These are phyloP conservation scores for Hanseniaspora guilliermondii DNA, from an alignment of 805 yeast species.

Conservation along the genomic window DNA sequence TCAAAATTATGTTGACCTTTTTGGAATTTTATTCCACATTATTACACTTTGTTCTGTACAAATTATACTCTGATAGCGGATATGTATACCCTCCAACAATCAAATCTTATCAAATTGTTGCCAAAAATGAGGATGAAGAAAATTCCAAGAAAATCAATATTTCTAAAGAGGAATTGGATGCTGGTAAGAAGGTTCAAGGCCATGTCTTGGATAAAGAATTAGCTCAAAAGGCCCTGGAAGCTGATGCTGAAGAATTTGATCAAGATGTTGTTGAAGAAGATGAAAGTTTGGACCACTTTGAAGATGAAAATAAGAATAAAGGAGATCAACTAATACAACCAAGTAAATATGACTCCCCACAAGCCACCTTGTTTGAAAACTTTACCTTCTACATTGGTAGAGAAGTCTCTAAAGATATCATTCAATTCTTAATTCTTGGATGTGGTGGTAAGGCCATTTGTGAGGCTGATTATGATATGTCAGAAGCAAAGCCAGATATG, in stretches of 20 bases:
- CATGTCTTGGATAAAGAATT: slow-evolving; percentile 39
- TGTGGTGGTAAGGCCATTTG: slow-evolving; percentile 78
- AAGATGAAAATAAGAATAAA: slow-evolving; percentile 45
- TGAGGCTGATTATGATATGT: slow-evolving; percentile 76
- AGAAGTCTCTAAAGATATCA: slow-evolving; percentile 84
- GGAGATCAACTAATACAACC: slow-evolving; percentile 71
- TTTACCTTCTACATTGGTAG: slow-evolving; percentile 83
- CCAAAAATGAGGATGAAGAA: slow-evolving; percentile 23
- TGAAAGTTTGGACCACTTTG: slow-evolving; percentile 57
- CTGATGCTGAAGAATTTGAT: slow-evolving; percentile 27
- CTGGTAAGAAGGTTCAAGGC: slow-evolving; percentile 27
- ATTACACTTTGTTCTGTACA: slow-evolving; percentile 73
- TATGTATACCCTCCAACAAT: slow-evolving; percentile 85
- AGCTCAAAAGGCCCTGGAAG: slow-evolving; percentile 33
- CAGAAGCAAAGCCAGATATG: slow-evolving; percentile 40
- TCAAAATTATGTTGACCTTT: slow-evolving; percentile 92
- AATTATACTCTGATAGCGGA: slow-evolving; percentile 72
- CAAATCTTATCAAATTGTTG: slow-evolving; percentile 65
- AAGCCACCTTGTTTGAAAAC: slow-evolving; percentile 54
- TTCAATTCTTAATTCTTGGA: slow-evolving; percentile 76
- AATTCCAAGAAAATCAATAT: slow-evolving; percentile 15
- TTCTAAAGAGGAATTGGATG: slow-evolving; percentile 15
- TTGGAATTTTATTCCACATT: slow-evolving; percentile 90
- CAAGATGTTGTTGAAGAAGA: slow-evolving; percentile 32
- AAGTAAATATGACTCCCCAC: slow-evolving; percentile 41